Percentiles rank a stretch among this genome's conserved stretches.
Evolutionary conservation across 768 basidiomycete genomes (phyloP).

Genomic region (Mycena rosella): DNA sequence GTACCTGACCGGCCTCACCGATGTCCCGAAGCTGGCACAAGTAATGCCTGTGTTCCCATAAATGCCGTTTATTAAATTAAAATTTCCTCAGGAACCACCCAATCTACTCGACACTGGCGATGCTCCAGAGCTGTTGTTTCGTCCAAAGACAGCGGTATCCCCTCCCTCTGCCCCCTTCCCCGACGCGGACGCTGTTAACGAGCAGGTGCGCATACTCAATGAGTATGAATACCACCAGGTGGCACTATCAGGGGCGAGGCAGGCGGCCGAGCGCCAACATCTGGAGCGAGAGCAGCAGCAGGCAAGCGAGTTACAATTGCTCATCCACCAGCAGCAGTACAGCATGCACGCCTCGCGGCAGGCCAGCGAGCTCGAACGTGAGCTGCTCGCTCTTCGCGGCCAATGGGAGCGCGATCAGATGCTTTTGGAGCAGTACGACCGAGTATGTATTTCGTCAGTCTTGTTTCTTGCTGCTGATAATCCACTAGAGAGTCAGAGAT

Average conservation of each 20-base stretch:
- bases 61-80: constrained; percentile 3
- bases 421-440: constrained; percentile 96
- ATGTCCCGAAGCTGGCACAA: constrained; percentile 96
- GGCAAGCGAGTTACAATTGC: constrained; percentile 87
- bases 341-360: constrained; percentile 80
- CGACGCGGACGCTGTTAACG: constrained; percentile 78
- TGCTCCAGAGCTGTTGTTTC: constrained; percentile 89
- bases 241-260: constrained; percentile 82
- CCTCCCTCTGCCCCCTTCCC: constrained; percentile 81
- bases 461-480: constrained; percentile 18
- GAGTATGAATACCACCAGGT: constrained; percentile 97
- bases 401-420: constrained; percentile 99
- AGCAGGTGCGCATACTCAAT: constrained; percentile 94
- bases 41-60: constrained; percentile 64
- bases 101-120: constrained; percentile 87
- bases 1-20: constrained; percentile 96
- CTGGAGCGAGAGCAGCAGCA: constrained; percentile 83
- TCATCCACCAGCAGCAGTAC: constrained; percentile 85
- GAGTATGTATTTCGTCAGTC: constrained; percentile 63
- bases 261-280: constrained; percentile 86
- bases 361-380: constrained; percentile 86
- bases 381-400: constrained; percentile 92
- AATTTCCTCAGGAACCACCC: constrained; percentile 85
- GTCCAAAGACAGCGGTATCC: constrained; percentile 80
- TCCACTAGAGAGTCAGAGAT: constrained; percentile 90